phyloP scores from a whole-genome alignment of 176 grass and related monocot genomes.

The Zea luxurians region DNA sequence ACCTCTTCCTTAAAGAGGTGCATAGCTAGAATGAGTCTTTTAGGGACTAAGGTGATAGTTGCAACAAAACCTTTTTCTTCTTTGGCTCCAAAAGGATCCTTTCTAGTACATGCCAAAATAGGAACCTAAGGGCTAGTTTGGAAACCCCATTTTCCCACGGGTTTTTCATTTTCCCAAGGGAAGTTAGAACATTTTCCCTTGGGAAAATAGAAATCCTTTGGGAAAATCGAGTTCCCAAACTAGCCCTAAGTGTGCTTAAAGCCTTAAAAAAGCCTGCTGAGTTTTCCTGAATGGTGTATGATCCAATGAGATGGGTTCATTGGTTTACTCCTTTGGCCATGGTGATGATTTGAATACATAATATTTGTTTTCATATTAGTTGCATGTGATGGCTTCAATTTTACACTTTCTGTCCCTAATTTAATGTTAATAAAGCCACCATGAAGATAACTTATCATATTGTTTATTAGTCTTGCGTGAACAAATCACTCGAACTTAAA shows the following conservation, averaged over 20 bases:
- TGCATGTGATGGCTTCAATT: background rate
- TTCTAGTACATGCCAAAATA: constrained; percentile 5
- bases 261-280: background rate
- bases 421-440: background rate
- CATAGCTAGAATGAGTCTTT: background rate
- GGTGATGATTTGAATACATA: background rate
- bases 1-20: background rate
- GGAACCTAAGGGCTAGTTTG: background rate
- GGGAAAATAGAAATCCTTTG: too few species aligned
- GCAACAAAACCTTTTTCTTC: background rate
- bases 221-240: too few species aligned
- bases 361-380: background rate
- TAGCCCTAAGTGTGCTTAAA: background rate
- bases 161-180: too few species aligned
- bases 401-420: background rate
- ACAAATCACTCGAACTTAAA: too few species aligned
- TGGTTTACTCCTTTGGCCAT: background rate
- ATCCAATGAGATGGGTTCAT: background rate
- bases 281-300: background rate
- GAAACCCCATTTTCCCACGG: too few species aligned
- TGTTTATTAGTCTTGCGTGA: background rate
- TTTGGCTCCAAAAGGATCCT: background rate
- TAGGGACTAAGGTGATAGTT: background rate
- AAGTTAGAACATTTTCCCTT: too few species aligned
- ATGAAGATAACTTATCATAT: background rate